Conservation (phyloP, 2,329 filamentous ascomycete genomes). For the Madurella fahalii region DNA sequence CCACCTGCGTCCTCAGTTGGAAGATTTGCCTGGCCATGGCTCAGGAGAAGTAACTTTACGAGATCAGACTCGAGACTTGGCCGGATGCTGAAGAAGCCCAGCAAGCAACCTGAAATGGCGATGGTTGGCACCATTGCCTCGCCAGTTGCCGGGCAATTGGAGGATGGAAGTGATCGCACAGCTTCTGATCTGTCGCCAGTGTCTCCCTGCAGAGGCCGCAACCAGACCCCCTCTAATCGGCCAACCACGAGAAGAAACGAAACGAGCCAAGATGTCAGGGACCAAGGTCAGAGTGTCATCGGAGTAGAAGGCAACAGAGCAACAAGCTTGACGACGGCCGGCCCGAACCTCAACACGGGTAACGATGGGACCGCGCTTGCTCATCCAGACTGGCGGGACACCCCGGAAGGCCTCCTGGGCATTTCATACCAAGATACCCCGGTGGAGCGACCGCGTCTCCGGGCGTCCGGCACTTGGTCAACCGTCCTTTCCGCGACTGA, state of each 20-base stretch:
- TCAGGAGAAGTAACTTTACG: conserved; percentile 7
- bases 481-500: conserved; percentile 15
- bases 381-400: conserved; percentile 1
- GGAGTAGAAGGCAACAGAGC: neutral
- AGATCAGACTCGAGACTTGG: conserved; percentile 1
- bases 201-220: neutral
- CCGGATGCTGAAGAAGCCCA: conserved; percentile 5
- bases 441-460: conserved; percentile 34
- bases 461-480: conserved; percentile 34
- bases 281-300: neutral
- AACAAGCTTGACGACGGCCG: neutral
- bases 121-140: conserved; percentile 17
- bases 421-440: conserved; percentile 33
- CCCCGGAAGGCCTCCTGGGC: conserved; percentile 27
- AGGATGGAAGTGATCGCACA: neutral
- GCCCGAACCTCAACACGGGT: neutral
- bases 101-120: conserved; percentile 8
- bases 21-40: conserved; percentile 23
- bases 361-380: neutral
- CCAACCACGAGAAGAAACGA: conserved; percentile 6
- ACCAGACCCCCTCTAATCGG: neutral
- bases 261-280: neutral
- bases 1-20: conserved; percentile 9
- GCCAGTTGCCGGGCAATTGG: neutral
- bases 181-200: neutral